Conservation (phyloP, 2,329 filamentous ascomycete genomes). For the Colletotrichum spaethianum region DNA sequence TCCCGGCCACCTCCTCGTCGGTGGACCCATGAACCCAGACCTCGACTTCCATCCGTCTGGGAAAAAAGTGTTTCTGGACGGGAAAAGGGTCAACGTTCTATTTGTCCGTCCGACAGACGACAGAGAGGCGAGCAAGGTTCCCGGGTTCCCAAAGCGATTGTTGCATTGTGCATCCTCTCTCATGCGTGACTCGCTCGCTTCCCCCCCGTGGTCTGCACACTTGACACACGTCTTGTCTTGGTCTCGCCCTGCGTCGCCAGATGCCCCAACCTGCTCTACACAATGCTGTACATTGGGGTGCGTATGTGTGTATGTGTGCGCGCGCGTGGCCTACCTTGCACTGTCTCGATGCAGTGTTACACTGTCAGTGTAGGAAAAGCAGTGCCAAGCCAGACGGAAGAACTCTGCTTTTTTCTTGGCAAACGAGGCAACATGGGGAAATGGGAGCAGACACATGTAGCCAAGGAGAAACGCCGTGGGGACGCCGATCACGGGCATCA, state of each 20-base stretch:
- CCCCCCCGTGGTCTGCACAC: conserved; percentile 9
- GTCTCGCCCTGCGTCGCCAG: conserved; percentile 23
- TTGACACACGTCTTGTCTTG: conserved; percentile 40
- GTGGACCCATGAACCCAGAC: conserved; percentile 1
- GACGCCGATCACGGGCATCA: conserved; percentile 36
- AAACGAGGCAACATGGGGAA: not conserved
- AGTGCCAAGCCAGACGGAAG: not conserved
- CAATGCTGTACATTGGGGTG: not conserved
- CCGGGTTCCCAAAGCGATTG: not conserved
- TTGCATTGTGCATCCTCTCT: not conserved
- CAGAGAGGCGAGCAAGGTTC: not conserved
- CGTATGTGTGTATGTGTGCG: not conserved
- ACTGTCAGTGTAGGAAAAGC: conserved; percentile 3
- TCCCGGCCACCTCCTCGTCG: not conserved
- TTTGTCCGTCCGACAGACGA: conserved; percentile 10
- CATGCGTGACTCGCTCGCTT: conserved; percentile 22
- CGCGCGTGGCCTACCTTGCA: not conserved
- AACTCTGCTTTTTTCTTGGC: too few species aligned
- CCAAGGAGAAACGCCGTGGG: conserved; percentile 29
- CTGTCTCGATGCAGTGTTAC: not conserved
- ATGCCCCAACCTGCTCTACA: not conserved
- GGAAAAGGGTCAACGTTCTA: not conserved
- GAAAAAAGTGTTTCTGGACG: conserved; percentile 7
- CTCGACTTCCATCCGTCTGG: too few species aligned
- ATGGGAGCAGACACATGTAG: not conserved